Evolutionary conservation across 208 protist genomes (phyloP).

Genomic region (Leishmania mexicana): DNA sequence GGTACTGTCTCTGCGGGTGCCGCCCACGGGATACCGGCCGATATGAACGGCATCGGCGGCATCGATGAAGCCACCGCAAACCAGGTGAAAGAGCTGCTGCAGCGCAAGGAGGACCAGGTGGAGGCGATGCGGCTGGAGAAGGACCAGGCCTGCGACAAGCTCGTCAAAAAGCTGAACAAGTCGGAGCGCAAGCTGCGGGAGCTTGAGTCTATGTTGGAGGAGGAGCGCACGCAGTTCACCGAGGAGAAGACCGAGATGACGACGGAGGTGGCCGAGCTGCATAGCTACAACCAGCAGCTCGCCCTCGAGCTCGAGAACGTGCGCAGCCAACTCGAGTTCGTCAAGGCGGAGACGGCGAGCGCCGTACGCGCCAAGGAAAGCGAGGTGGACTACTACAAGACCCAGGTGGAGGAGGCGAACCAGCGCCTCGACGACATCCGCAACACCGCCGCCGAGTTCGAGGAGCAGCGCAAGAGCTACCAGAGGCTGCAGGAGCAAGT

Average conservation of each 20-base stretch:
- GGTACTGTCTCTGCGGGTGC: background rate
- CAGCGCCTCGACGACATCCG: constrained; percentile 66
- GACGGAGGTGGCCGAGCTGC: constrained; percentile 68
- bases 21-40: background rate
- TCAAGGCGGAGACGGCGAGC: constrained; percentile 62
- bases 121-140: constrained; percentile 74
- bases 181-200: constrained; percentile 78
- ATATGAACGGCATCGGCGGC: constrained; percentile 11
- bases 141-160: constrained; percentile 85
- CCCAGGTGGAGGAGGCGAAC: constrained; percentile 57
- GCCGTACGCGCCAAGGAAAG: constrained; percentile 68
- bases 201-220: constrained; percentile 69
- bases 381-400: constrained; percentile 80
- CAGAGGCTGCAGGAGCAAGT: constrained; percentile 83
- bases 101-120: constrained; percentile 87
- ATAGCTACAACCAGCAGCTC: constrained; percentile 82
- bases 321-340: constrained; percentile 52
- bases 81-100: constrained; percentile 77
- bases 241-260: constrained; percentile 78
- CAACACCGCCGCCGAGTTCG: constrained; percentile 65
- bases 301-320: constrained; percentile 83
- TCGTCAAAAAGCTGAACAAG: constrained; percentile 93
- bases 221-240: constrained; percentile 77
- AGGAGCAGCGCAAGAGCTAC: constrained; percentile 83
- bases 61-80: constrained; percentile 67